phyloP scores from a whole-genome alignment of 768 basidiomycete genomes.

The Mycena crocata region DNA sequence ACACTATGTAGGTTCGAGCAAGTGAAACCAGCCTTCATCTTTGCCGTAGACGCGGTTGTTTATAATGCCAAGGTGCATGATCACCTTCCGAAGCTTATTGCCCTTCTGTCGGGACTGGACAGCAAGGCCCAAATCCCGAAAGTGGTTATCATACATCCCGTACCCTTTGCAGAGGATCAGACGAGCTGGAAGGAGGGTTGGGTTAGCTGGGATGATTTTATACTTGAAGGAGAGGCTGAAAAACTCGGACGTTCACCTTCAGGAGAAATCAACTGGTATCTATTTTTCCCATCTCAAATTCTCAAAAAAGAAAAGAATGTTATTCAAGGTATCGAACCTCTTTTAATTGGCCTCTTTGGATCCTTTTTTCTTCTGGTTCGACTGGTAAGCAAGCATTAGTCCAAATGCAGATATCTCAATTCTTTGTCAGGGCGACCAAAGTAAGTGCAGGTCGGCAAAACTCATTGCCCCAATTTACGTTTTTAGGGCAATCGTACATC shows the following conservation, averaged over 20 bases:
- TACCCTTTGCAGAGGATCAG: conserved; percentile 48
- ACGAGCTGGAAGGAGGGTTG: conserved; percentile 60
- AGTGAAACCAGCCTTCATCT: conserved; percentile 79
- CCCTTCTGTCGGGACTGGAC: conserved; percentile 64
- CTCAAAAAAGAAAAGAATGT: too few relatives aligned
- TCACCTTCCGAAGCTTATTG: conserved; percentile 72
- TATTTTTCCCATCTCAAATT: too few relatives aligned
- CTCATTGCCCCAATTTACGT: conserved; percentile 19
- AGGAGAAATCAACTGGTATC: conserved; percentile 76
- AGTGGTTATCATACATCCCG: conserved; percentile 68
- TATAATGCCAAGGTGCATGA: conserved; percentile 80
- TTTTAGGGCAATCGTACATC: conserved; percentile 79
- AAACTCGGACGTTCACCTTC: conserved; percentile 60
- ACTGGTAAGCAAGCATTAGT: conserved; percentile 61
- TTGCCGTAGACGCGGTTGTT: conserved; percentile 80
- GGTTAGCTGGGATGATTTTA: conserved; percentile 66
- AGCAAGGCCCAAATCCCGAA: conserved; percentile 52
- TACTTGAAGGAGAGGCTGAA: conserved; percentile 56
- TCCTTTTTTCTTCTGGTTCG: conserved; percentile 87
- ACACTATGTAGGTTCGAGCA: conserved; percentile 70
- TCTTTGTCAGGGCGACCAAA: conserved; percentile 59
- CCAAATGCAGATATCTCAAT: background rate
- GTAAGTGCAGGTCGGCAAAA: conserved; percentile 48
- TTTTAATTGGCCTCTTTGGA: conserved; percentile 88
- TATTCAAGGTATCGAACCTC: conserved; percentile 61